Evolutionary conservation across 2,329 filamentous ascomycete genomes (phyloP).

Genomic region (Penicillium sclerotiorum): DNA sequence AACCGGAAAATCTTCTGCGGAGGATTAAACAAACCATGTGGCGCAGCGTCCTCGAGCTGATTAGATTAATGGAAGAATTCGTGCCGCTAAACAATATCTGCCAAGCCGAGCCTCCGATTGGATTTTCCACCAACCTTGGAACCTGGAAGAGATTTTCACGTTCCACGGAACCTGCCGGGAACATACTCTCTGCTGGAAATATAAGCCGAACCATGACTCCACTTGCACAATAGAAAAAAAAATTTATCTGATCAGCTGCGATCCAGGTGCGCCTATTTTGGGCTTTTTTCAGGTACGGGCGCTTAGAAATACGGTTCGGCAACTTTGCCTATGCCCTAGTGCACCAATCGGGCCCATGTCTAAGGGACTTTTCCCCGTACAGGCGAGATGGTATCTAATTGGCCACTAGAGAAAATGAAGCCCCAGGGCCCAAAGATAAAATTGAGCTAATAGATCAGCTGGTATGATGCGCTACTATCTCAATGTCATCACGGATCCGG

Average conservation of each 20-base stretch:
- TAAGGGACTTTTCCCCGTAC: too few relatives aligned
- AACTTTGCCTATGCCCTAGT: neutral
- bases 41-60: neutral
- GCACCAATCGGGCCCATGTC: neutral
- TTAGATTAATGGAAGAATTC: neutral
- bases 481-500: too few relatives aligned
- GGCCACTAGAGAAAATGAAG: too few relatives aligned
- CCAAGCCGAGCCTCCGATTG: too few relatives aligned
- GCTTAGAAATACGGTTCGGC: neutral
- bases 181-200: neutral
- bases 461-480: too few relatives aligned
- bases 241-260: too few relatives aligned
- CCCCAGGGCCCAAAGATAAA: too few relatives aligned
- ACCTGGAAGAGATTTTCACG: neutral
- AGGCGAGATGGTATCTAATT: too few relatives aligned
- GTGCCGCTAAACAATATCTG: neutral
- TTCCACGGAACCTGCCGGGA: neutral
- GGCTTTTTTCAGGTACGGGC: neutral
- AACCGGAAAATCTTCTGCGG: neutral
- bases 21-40: neutral
- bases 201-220: neutral
- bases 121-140: neutral
- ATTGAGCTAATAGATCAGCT: too few relatives aligned
- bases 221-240: too few relatives aligned
- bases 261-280: neutral